These are phyloP conservation scores for Aspergillus biplanus DNA, from an alignment of 495 filamentous ascomycete species.

Conservation along the genomic window DNA sequence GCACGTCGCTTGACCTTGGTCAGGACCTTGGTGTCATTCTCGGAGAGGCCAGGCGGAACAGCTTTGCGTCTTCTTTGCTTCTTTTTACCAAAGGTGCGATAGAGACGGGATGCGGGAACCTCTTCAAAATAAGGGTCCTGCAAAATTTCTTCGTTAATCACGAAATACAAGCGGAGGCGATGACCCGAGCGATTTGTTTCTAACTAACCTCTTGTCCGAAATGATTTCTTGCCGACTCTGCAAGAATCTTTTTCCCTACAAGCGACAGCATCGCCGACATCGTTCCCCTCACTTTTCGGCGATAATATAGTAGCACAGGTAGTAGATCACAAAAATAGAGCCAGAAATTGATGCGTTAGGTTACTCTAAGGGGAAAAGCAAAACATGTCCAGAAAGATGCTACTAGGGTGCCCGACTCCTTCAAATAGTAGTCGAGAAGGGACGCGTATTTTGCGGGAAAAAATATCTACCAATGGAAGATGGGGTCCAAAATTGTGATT, in stretches of 20 bases:
- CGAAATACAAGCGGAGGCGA: not conserved
- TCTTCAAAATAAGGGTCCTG: conserved; percentile 76
- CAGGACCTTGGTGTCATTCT: conserved; percentile 78
- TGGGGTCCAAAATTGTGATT: not conserved
- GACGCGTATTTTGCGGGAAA: not conserved
- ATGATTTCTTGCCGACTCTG: conserved; percentile 65
- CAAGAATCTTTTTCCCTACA: conserved; percentile 67
- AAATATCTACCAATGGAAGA: conserved; percentile 3
- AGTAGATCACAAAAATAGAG: conserved; percentile 3
- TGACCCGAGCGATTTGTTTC: not conserved
- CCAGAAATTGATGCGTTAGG: too few relatives aligned
- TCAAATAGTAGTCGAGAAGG: not conserved
- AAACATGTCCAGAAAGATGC: too few relatives aligned
- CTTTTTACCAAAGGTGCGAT: conserved; percentile 59
- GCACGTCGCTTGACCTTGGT: conserved; percentile 79
- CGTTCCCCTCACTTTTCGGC: conserved; percentile 11
- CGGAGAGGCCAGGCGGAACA: conserved; percentile 70
- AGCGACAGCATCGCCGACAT: conserved; percentile 62
- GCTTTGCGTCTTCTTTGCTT: conserved; percentile 71
- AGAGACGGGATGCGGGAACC: conserved; percentile 69
- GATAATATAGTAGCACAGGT: not conserved
- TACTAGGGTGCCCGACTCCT: not conserved
- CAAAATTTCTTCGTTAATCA: not conserved
- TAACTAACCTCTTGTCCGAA: conserved; percentile 67
- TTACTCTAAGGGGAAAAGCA: too few relatives aligned